Conservation (phyloP, 306 rosid genomes). For the Cucurbita pepo region DNA sequence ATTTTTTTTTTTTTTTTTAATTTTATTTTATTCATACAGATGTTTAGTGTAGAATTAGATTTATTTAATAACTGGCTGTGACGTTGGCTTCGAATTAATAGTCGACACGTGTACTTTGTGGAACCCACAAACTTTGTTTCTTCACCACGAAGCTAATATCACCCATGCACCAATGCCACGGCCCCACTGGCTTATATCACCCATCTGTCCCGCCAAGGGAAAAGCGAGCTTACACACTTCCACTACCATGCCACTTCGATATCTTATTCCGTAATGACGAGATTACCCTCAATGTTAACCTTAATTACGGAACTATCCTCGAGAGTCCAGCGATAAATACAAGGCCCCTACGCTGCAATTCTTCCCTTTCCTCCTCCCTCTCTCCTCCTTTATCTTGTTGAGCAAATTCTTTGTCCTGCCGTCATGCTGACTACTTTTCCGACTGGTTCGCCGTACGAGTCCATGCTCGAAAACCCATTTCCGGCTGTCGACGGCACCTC, state of each 20-base stretch:
- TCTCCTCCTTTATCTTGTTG: conserved; percentile 13
- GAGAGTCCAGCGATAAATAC: conserved; percentile 22
- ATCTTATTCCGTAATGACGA: conserved; percentile 1
- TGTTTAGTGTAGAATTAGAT: neutral
- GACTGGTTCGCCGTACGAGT: conserved; percentile 13
- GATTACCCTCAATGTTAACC: conserved; percentile 7
- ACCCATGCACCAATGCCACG: neutral
- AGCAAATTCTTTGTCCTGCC: conserved; percentile 1
- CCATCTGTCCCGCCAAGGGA: neutral
- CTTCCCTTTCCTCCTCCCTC: conserved; percentile 65
- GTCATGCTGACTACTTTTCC: conserved; percentile 50
- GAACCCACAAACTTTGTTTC: conserved; percentile 25
- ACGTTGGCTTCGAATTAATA: neutral
- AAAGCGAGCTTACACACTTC: conserved; percentile 10
- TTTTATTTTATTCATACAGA: neutral
- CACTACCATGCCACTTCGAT: conserved; percentile 1
- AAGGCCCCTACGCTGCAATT: conserved; percentile 28
- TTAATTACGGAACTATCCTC: neutral
- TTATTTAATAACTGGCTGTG: neutral
- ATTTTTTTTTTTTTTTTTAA: no score
- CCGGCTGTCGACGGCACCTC: conserved; percentile 21
- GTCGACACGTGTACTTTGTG: conserved; percentile 8
- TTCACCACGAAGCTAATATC: conserved; percentile 41
- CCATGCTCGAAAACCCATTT: conserved; percentile 27
- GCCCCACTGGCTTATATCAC: conserved; percentile 27